Evolutionary conservation across 495 filamentous ascomycete genomes (phyloP), one percentile per base, ranked within the genome.

Genomic region (Staphylotrichum tortipilum): DNA sequence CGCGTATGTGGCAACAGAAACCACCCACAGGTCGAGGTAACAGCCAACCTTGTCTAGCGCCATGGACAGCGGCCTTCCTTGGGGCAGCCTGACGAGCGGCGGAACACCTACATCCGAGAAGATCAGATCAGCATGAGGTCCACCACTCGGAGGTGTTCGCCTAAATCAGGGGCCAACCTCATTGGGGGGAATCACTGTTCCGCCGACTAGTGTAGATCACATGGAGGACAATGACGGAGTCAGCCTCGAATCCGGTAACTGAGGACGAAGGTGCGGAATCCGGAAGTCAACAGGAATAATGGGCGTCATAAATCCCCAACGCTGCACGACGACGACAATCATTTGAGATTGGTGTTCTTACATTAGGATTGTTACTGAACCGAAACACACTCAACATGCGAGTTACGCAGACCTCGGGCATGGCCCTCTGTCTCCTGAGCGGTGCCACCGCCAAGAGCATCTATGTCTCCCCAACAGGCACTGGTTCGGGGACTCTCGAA

Each of bases 401-500:
- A 30, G 40, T 30, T 21, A 30, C 40, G 10, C 40, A 31, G 3
- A 43, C 26, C 12, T 28, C 18, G 40, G 26, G 40, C 40, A 8
- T 21, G 1, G 40, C 40, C 7, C 40, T 43, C 15, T 30, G 26
- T 31, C 26, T 43, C 15, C 26, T 43, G 24, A 43, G 26, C 40
- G 26, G 40, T 26, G 15, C 19, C 12, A 19, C 26, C 5, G 40
- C 40, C 40, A 43, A 43, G 26, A 22, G 17, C 40, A 30, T 43
- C 26, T 43, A 43, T 26, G 40, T 43, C 26, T 43, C 40, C 15
- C 40, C 40, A 21, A 30, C 40, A 43, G 40, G 40, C 40, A 30
- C 15, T 19, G 40, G 40, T 15, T 43, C 40, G 17, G 40, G 40
- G 15, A 43, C 40, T 4, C 40, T 43, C 17, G 40, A 30, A 31